Conservation (phyloP, 257 asterid genomes). For the Cruciata laevipes region DNA sequence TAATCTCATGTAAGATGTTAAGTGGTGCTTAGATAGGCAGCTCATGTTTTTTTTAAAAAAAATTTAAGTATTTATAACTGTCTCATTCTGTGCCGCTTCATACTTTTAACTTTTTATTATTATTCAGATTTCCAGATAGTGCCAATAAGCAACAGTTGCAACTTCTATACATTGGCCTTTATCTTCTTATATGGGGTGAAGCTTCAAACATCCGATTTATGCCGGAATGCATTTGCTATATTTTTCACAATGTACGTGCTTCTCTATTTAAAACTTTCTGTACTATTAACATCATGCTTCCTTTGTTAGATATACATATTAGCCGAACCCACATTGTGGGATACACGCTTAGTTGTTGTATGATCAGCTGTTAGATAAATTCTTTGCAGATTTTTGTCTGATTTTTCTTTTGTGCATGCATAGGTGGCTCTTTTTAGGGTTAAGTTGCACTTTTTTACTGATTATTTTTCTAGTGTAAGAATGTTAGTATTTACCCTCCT, state of each 20-base stretch:
- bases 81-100: constrained; percentile 7
- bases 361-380: too few relatives aligned
- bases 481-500: not conserved
- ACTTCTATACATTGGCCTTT: constrained; percentile 90
- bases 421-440: not conserved
- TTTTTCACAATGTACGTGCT: constrained; percentile 72
- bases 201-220: constrained; percentile 95
- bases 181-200: constrained; percentile 99
- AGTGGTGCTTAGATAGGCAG: not conserved
- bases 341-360: not conserved
- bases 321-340: too few relatives aligned
- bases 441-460: not conserved
- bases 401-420: not conserved
- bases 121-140: constrained; percentile 50
- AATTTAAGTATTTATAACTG: not conserved
- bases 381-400: not conserved
- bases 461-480: not conserved
- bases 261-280: not conserved
- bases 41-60: not conserved
- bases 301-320: not conserved
- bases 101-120: constrained; percentile 13
- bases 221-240: constrained; percentile 98
- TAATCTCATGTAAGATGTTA: constrained; percentile 65
- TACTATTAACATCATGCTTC: not conserved
- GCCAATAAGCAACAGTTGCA: constrained; percentile 68